Evolutionary conservation across 345 rosid species (phyloP), one percentile per base, ranked within the genome.

Genomic region (Pistacia vera): DNA sequence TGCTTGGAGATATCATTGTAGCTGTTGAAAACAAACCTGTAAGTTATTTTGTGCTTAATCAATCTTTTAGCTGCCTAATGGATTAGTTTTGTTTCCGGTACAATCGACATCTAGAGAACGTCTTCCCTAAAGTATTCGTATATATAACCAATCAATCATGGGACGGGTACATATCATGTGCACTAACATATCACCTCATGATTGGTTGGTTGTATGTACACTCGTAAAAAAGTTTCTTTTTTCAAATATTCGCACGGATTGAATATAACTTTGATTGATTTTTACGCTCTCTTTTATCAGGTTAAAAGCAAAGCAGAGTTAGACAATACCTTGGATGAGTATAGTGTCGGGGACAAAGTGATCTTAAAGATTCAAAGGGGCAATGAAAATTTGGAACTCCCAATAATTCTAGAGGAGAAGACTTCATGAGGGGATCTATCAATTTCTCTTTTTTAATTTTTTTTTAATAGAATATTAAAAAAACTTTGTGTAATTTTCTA

Each of bases 291-390:
- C 30, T 57, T 44, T 74, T 18, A 46, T 79, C 86, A 95, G 99
- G 96, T 95, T 75, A 95, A 85, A 75, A 88, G 83, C 91, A 95
- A 92, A 85, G 91, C 91, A 17, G 98, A 92, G 78, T 57, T 93
- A 72, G 77, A 80, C 86, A 90, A 81, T 85, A 84, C 82, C 71
- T 83, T 93, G 83, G 97, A 95, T 84, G 99, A 93, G 60, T 93
- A 90, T 78, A 90, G 33, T 41, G 91, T 90, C 12, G 97, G 96
- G 66, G 98, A 93, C 38, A 83, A 79, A 46, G 97, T 95, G 59
- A 75, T 49, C 16, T 81, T 93, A 68, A 87, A 80, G 86, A 82
- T 95, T 76, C 90, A 85, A 79, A 90, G 99, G 71, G 91, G 94
- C n/a, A 77, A 73, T 68, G 90, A 89, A 78, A 85, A 66, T 74